These are phyloP conservation scores for Gossypium thurberi DNA, from an alignment of 345 rosid species.

Conservation along the genomic window DNA sequence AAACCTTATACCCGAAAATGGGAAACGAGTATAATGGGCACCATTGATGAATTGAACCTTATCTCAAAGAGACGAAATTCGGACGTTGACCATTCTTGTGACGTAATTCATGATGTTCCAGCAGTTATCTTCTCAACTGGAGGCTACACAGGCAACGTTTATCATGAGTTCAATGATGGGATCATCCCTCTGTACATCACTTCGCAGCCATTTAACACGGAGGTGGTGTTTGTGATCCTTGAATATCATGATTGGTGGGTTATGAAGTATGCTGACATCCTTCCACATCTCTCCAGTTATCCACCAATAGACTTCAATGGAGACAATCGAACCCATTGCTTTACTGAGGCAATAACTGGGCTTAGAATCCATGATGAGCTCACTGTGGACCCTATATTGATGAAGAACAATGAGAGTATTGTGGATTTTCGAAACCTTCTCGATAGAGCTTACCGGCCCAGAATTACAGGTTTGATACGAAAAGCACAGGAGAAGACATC, in stretches of 20 bases:
- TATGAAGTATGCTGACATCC: conserved; percentile 43
- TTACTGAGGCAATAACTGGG: conserved; percentile 54
- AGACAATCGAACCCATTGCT: conserved; percentile 62
- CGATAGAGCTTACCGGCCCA: conserved; percentile 44
- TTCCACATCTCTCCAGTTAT: conserved; percentile 43
- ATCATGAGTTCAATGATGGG: conserved; percentile 71
- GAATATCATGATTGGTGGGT: conserved; percentile 72
- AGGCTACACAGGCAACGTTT: conserved; percentile 64
- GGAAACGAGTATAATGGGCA: conserved; percentile 56
- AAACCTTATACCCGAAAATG: conserved; percentile 67
- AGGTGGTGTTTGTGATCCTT: conserved; percentile 56
- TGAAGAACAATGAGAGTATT: conserved; percentile 33
- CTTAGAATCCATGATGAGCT: conserved; percentile 59
- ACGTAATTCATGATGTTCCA: conserved; percentile 45
- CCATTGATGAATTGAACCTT: conserved; percentile 48
- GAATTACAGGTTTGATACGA: conserved; percentile 35
- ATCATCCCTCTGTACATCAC: conserved; percentile 60
- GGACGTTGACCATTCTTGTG: conserved; percentile 27
- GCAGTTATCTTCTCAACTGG: conserved; percentile 63
- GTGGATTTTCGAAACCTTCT: conserved; percentile 46
- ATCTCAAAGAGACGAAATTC: conserved; percentile 16
- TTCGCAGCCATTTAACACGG: conserved; percentile 47
- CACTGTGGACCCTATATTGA: conserved; percentile 32
- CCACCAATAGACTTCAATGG: conserved; percentile 38
- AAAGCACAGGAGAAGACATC: background rate